These are phyloP conservation scores for Podila epicladia DNA, from an alignment of 192 early-diverging fungal genomes.

Conservation along the genomic window DNA sequence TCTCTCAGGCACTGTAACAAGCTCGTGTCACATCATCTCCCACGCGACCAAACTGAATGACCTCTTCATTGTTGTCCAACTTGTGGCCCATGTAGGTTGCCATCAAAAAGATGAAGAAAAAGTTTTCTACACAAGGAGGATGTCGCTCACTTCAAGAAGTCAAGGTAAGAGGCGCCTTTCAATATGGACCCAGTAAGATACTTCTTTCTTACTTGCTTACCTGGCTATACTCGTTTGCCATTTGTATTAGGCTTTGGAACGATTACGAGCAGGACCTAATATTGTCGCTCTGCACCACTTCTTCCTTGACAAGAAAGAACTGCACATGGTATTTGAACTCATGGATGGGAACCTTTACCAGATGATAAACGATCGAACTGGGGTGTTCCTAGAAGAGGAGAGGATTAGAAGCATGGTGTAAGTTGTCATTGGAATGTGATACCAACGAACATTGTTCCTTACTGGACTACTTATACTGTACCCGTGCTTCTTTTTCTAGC, in stretches of 20 bases:
- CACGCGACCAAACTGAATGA: not conserved
- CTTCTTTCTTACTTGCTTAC: too few relatives aligned
- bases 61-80: too few relatives aligned
- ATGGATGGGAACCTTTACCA: constrained; percentile 98
- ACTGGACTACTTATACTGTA: constrained; percentile 1
- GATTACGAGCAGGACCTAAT: constrained; percentile 83
- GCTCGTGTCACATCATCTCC: constrained; percentile 2
- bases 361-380: constrained; percentile 80
- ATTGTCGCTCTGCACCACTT: constrained; percentile 88
- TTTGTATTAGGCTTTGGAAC: constrained; percentile 75
- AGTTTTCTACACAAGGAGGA: constrained; percentile 75
- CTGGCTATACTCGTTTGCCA: not conserved
- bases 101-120: constrained; percentile 92
- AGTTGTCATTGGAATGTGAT: not conserved
- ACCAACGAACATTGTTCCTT: not conserved
- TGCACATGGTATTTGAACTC: constrained; percentile 95
- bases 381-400: constrained; percentile 66
- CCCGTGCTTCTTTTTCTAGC: constrained; percentile 47
- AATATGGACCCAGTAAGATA: not conserved
- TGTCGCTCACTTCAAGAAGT: constrained; percentile 81
- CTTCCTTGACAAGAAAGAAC: constrained; percentile 85
- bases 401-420: constrained; percentile 84
- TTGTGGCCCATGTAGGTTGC: constrained; percentile 69
- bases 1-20: too few relatives aligned
- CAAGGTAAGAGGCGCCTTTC: constrained; percentile 58